phyloP scores from a whole-genome alignment of 495 filamentous ascomycete genomes.

The Penicillium salamii region DNA sequence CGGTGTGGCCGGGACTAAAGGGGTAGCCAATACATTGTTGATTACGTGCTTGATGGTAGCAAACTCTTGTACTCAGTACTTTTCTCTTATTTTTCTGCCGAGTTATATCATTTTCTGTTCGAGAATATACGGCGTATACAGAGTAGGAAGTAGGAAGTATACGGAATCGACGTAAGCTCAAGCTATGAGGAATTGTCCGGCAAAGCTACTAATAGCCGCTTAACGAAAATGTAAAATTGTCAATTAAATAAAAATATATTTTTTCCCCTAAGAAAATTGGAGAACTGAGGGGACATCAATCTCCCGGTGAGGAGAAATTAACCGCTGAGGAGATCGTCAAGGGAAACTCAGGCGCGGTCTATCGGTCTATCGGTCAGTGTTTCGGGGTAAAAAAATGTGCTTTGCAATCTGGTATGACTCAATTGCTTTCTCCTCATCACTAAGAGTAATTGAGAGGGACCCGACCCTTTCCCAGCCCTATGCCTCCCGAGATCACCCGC shows the following conservation, averaged over 20 bases:
- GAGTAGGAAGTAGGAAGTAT: no score
- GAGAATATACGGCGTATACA: no score
- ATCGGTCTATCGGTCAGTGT: background rate
- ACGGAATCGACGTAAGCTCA: no score
- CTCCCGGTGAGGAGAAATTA: conserved; percentile 35
- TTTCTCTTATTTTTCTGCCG: conserved; percentile 2
- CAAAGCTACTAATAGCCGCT: background rate
- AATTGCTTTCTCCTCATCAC: background rate
- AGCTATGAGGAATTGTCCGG: background rate
- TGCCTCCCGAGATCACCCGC: conserved; percentile 4
- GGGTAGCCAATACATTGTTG: conserved; percentile 1
- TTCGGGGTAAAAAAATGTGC: background rate
- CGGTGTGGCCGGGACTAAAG: conserved; percentile 32
- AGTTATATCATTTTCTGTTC: background rate
- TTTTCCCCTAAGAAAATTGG: no score
- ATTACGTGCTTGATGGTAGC: conserved; percentile 2
- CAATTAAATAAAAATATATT: no score
- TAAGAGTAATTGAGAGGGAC: background rate
- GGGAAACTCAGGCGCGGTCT: background rate
- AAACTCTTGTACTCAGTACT: background rate
- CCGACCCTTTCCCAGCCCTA: background rate
- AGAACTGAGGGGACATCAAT: conserved; percentile 24
- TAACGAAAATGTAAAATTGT: conserved; percentile 4
- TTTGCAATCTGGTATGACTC: background rate
- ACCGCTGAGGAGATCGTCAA: conserved; percentile 15